Conservation (phyloP, 495 filamentous ascomycete genomes). For the Articulospora tetracladia region DNA sequence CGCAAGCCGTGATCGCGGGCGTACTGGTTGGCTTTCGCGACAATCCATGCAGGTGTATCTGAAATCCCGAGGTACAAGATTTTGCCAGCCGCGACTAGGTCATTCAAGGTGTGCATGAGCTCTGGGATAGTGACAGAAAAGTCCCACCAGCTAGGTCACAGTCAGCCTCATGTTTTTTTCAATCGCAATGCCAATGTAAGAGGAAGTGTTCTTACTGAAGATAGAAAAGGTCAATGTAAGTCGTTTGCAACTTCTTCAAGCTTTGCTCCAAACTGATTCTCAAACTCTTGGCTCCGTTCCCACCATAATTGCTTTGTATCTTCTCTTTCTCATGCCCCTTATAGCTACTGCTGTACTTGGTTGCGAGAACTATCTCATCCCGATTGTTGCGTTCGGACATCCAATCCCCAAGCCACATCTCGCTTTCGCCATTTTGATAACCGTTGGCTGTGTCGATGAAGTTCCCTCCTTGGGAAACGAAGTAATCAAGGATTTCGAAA, state of each 20-base stretch:
- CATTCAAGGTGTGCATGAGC: conserved; percentile 55
- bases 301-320: conserved; percentile 44
- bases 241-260: conserved; percentile 59
- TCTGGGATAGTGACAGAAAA: conserved; percentile 56
- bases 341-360: conserved; percentile 53
- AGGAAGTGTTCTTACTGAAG: conserved; percentile 42
- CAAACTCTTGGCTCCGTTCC: conserved; percentile 52
- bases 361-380: conserved; percentile 61
- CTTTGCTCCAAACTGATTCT: conserved; percentile 50
- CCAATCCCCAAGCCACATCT: conserved; percentile 66
- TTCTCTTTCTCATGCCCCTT: conserved; percentile 23
- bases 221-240: conserved; percentile 61
- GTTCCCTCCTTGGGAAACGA: conserved; percentile 56
- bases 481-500: conserved; percentile 52
- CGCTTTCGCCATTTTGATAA: conserved; percentile 62
- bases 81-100: conserved; percentile 53
- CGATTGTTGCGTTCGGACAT: conserved; percentile 46
- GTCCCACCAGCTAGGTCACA: conserved; percentile 59
- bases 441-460: conserved; percentile 68
- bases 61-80: conserved; percentile 62
- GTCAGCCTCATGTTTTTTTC: neutral
- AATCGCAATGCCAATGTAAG: neutral
- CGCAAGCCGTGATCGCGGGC: conserved; percentile 56
- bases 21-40: conserved; percentile 54
- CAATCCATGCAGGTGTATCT: conserved; percentile 63